Evolutionary conservation across 805 yeast genomes (phyloP), one percentile per base, ranked within the genome.

Genomic region (Saccharomyces jurei): DNA sequence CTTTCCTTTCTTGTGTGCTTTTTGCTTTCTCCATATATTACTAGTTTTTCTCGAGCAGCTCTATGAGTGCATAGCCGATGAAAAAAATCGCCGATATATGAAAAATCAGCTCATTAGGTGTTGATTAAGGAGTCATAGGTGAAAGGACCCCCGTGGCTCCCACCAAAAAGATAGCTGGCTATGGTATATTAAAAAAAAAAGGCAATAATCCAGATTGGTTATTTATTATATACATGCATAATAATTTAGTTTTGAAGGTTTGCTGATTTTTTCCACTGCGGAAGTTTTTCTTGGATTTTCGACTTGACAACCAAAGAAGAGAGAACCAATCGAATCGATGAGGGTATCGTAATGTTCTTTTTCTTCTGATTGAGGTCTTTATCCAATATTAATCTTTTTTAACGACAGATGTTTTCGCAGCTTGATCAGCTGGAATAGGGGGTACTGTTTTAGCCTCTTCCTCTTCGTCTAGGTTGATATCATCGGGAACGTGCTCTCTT

Each of bases 381-480:
- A 17, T 36, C 11, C 25, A 14, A 4, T 13, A 44, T 54, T 49
- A 55, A 48, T 60, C 58, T 54, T 55, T 61, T 51, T 62, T 60
- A 11, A 60, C 51, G n/a, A 63, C 53, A 10, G 61, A 50, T 3
- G 55, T 52, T 50, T 56, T 56, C 9, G 63, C 57, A 21, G 66
- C 63, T 36, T 62, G 60, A 21, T 62, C 60, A 13, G 62, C 55
- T 6, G 63, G 66, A 13, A 61, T 56, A 8, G 64, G 63, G 10
- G 65, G 53, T 8, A 48, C 53, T 10, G 58, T 49, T 26, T 50
- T 53, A 8, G 14, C 47, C n/a, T 67, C 65, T 50, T 71, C 75
- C 32, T 68, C 71, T 46, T 74, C 75, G 55, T 74, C 77, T 52
- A 73, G 60, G 21, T 67, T 65, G 46, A 72, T 72, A 53, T 67